Percentiles rank a stretch among this genome's conserved stretches.
Evolutionary conservation across 805 yeast genomes (phyloP).

Genomic region (Yamadazyma olivae): DNA sequence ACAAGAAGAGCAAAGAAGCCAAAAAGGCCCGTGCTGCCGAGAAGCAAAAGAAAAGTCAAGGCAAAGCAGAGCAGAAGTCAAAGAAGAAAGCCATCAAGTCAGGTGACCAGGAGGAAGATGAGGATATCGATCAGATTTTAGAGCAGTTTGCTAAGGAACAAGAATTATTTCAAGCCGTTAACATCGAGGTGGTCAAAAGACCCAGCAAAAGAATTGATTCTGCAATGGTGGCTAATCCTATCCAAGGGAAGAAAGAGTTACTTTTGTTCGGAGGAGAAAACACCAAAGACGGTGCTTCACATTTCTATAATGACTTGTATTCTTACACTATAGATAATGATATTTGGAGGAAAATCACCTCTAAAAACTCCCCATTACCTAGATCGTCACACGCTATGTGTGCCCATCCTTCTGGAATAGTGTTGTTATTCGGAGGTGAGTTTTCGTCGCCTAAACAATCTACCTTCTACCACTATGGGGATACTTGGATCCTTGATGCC

Average conservation of each 20-base stretch:
- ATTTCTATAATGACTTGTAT: conserved; percentile 78
- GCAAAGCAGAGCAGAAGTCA: conserved; percentile 70
- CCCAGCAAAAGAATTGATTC: conserved; percentile 76
- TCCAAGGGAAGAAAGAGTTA: conserved; percentile 73
- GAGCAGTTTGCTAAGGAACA: conserved; percentile 79
- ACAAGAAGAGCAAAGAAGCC: conserved; percentile 83
- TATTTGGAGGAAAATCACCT: conserved; percentile 73
- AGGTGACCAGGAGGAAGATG: conserved; percentile 83
- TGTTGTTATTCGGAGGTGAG: conserved; percentile 92
- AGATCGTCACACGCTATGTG: conserved; percentile 93
- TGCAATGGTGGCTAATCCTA: conserved; percentile 70
- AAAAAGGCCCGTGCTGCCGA: conserved; percentile 85
- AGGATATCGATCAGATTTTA: conserved; percentile 82
- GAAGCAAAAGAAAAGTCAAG: conserved; percentile 70
- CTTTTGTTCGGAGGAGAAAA: conserved; percentile 89
- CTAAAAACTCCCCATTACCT: conserved; percentile 88
- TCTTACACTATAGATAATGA: conserved; percentile 74
- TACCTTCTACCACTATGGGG: conserved; percentile 94
- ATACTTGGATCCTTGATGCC: conserved; percentile 90
- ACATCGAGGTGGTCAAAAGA: conserved; percentile 50
- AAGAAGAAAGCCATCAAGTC: conserved; percentile 72
- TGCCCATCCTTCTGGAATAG: conserved; percentile 85
- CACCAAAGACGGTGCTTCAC: conserved; percentile 48
- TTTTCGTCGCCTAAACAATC: conserved; percentile 95
- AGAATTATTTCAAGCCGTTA: conserved; percentile 69